Conservation (phyloP, 2,329 filamentous ascomycete genomes). For the Biscogniauxia marginata region DNA sequence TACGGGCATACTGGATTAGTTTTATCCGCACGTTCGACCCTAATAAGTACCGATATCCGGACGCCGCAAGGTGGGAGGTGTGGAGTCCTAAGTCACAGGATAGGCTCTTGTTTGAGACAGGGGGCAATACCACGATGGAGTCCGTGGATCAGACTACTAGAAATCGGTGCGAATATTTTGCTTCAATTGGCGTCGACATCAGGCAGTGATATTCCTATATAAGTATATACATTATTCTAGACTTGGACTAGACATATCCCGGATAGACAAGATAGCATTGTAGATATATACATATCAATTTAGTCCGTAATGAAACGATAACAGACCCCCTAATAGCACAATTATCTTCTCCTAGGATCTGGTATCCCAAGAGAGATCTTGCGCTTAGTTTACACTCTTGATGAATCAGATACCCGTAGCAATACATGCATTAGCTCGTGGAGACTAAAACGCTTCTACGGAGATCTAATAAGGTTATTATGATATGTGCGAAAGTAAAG, state of each 20-base stretch:
- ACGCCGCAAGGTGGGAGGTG: conserved; percentile 25
- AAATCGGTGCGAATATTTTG: conserved; percentile 48
- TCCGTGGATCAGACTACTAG: conserved; percentile 37
- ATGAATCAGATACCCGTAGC: too few species aligned
- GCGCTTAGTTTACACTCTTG: not conserved
- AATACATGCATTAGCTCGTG: not conserved
- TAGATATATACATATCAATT: not conserved
- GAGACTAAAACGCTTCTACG: not conserved
- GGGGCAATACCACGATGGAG: conserved; percentile 44
- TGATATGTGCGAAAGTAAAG: not conserved
- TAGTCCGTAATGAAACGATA: not conserved
- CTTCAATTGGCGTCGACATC: conserved; percentile 45
- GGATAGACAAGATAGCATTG: not conserved
- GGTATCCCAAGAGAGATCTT: not conserved
- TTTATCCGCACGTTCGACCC: conserved; percentile 68
- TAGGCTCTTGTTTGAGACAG: conserved; percentile 44
- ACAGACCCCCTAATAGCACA: not conserved
- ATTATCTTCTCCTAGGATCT: not conserved
- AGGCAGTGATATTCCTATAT: conserved; percentile 38
- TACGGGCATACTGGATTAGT: conserved; percentile 72
- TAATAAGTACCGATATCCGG: conserved; percentile 42
- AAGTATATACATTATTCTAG: not conserved
- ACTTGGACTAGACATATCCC: not conserved
- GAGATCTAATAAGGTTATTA: not conserved
- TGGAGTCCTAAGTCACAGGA: conserved; percentile 26